Base-by-base conservation (phyloP, 495 filamentous ascomycete genomes). In the Penicillium salamii region DNA sequence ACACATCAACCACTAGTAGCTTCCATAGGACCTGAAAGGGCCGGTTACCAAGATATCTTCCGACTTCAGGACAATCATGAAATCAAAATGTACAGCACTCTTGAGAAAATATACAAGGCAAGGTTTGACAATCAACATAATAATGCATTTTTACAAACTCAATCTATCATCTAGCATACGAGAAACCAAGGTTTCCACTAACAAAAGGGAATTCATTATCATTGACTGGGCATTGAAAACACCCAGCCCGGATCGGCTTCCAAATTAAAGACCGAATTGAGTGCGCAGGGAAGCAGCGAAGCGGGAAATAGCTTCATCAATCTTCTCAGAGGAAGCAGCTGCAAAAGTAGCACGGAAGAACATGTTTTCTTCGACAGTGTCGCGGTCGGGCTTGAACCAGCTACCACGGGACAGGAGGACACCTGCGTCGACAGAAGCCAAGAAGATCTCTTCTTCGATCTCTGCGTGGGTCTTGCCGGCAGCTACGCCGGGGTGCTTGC, bases 281-380 rank as follows among this genome's bases (percentile, higher is more conserved):
- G 75, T 76, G 52, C 81, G 71, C 18, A 98, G 60, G 3, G 88
- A 84, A 47, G 75, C 70, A 1, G 85, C 89, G 54, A 97, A 86
- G 43, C 91, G 73, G 49, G 76, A 69, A 43, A 95, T 90, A 0
- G 87, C 93, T 67, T 89, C 84, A 1, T 75, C 76, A 70, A 97
- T 93, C 62, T 84, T 80, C 32, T 88, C 82, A 2, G 75, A 75
- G 34, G 82, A 80, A 13, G 89, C 90, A 19, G 91, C 85, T 2
- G 91, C 90, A 70, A 86, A 97, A 3, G 91, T 98, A 5, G 87
- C 83, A 33, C 93, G 81, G 76, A 97, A 92, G 75, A 90, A 97
- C 68, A 75, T 68, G 52, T 77, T 75, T n/a, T 75, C 68, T 46
- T 73, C 71, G 13, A 51, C 62, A 31, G 59, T 57, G 15, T 69